Percentiles rank a stretch among this genome's conserved stretches.
phyloP scores from a whole-genome alignment of 805 yeast genomes.

The Pichia kluyveri region DNA sequence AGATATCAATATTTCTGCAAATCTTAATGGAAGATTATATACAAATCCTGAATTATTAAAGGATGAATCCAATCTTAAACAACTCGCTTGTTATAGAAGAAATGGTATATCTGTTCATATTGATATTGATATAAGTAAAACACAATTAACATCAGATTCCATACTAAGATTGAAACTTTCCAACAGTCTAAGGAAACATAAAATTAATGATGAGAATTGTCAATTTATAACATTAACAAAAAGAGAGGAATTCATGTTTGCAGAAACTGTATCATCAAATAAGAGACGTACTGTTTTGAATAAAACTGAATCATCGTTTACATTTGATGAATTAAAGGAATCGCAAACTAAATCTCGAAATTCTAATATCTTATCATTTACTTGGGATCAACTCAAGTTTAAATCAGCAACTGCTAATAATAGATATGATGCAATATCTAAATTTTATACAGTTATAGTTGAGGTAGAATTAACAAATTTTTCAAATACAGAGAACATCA shows the following conservation, averaged over 20 bases:
- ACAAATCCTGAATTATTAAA: slow-evolving; percentile 4
- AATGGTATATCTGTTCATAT: background rate
- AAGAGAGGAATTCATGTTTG: slow-evolving; percentile 1
- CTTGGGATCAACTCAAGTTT: slow-evolving; percentile 25
- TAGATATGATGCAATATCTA: slow-evolving; percentile 16
- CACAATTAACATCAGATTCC: too few species aligned
- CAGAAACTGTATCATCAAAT: background rate
- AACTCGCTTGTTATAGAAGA: slow-evolving; percentile 9
- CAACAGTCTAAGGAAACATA: too few species aligned
- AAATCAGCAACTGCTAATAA: slow-evolving; percentile 25
- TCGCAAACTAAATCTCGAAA: background rate
- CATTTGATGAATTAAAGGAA: background rate
- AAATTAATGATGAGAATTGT: too few species aligned
- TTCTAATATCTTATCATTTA: slow-evolving; percentile 2
- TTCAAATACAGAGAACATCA: slow-evolving; percentile 14
- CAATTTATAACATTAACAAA: background rate
- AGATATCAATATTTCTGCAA: too few species aligned
- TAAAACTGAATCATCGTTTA: background rate
- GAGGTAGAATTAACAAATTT: slow-evolving; percentile 11
- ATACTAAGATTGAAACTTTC: too few species aligned
- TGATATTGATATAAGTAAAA: too few species aligned
- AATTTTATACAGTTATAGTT: slow-evolving; percentile 15
- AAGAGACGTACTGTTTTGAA: background rate
- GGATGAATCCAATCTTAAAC: background rate
- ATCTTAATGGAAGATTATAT: slow-evolving; percentile 5